Evolutionary conservation across 2,329 filamentous ascomycete genomes (phyloP), one percentile per base, ranked within the genome.

Genomic region (Penicillium nordicum): DNA sequence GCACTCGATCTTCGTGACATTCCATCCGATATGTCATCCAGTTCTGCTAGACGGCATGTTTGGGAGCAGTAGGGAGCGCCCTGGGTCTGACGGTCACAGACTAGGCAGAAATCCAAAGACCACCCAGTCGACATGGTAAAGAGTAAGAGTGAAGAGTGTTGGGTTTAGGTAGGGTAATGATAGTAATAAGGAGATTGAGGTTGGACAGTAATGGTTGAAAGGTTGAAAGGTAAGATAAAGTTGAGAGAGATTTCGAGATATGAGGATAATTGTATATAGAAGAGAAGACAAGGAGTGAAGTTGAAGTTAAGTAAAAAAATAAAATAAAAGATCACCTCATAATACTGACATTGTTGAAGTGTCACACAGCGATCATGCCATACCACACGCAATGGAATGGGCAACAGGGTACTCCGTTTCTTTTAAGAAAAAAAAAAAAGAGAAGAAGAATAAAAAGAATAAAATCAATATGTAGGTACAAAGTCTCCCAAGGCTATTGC

Each of bases 81-180:
- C 63, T 89, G 84, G 58, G 89, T 92, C 78, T 95, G 90, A 78
- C 88, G 88, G 79, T 97, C 92, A 80, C 92, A 97, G 79, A 89
- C 87, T 67, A 97, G 86, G 82, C 92, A 97, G 84, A 91, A 96
- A 76, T 95, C 88, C 75, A 89, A 90, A 68, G 89, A 89, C 91
- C 92, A 96, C 70, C 69, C 69, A 23, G 71, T 72, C 23, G 72
- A 67, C 72, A 75, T 75, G 32, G 47, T 30, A 14, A 14, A 25
- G 23, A 41, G 38, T 16, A 41, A 16, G 18, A 8, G 21, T 25
- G 40, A 41, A 16, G 18, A 8, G 21, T 25, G 40, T 10, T 25
- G 1, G 30, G 30, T 14, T 42, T 9, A n/a, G 41, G 23, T 27
- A 27, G 23, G 23, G 41, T 43, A 11, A 29, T 42, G 23, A 42